These are phyloP conservation scores for Chiua virens DNA, from an alignment of 768 basidiomycete genomes.

Conservation along the genomic window DNA sequence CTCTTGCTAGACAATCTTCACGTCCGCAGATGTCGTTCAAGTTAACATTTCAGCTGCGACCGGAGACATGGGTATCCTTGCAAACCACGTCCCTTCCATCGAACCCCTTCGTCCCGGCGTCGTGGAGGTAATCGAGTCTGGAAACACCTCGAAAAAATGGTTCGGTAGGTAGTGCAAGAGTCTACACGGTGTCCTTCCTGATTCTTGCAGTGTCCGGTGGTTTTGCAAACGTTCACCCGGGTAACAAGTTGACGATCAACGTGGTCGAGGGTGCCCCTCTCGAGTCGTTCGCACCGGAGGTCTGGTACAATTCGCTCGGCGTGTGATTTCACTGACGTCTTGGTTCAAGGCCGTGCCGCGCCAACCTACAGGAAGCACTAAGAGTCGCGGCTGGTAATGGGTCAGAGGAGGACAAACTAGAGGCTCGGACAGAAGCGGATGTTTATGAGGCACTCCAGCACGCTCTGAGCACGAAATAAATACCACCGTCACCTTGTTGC, in stretches of 20 bases:
- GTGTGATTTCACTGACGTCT: constrained; percentile 4
- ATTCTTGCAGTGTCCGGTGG: constrained; percentile 81
- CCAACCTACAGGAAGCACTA: constrained; percentile 86
- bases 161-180: constrained; percentile 66
- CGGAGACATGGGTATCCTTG: constrained; percentile 99
- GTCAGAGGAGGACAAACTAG: constrained; percentile 89
- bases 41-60: constrained; percentile 93
- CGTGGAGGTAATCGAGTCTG: constrained; percentile 88
- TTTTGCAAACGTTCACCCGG: constrained; percentile 96
- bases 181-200: constrained; percentile 1
- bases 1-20: constrained; percentile 75
- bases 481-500: constrained; percentile 2
- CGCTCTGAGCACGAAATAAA: constrained; percentile 59
- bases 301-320: constrained; percentile 35
- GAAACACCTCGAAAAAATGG: constrained; percentile 85
- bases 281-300: constrained; percentile 89
- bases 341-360: constrained; percentile 76
- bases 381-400: constrained; percentile 79
- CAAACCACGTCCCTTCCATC: constrained; percentile 97
- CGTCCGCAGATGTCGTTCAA: constrained; percentile 88
- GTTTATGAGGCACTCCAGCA: constrained; percentile 95
- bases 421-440: constrained; percentile 92
- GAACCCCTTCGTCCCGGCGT: constrained; percentile 94
- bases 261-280: constrained; percentile 94
- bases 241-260: constrained; percentile 96